These are phyloP conservation scores for Angomonas desouzai DNA, from an alignment of 208 protist species.

Conservation along the genomic window DNA sequence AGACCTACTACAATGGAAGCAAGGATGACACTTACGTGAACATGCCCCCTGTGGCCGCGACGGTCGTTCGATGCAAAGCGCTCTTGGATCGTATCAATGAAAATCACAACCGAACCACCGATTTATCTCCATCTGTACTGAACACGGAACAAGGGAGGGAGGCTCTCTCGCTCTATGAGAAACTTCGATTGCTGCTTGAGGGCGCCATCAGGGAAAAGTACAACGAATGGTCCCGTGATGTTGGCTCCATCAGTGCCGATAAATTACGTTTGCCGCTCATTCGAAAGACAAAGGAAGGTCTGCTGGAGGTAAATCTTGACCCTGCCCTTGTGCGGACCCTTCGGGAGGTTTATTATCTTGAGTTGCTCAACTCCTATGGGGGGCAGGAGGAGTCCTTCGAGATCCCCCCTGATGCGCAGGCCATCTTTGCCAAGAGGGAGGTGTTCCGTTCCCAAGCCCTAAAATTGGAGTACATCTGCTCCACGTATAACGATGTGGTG, in stretches of 20 bases:
- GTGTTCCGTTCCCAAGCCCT: conserved; percentile 89
- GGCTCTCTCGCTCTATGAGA: conserved; percentile 76
- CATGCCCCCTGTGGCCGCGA: conserved; percentile 90
- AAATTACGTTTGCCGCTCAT: conserved; percentile 95
- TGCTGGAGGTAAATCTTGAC: conserved; percentile 95
- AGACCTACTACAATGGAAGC: conserved; percentile 90
- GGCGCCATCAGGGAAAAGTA: conserved; percentile 81
- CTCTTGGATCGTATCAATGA: conserved; percentile 94
- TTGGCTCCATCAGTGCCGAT: conserved; percentile 85
- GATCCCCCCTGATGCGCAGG: conserved; percentile 77
- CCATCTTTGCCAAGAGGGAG: conserved; percentile 90
- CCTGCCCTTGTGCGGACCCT: conserved; percentile 93
- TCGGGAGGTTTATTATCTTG: conserved; percentile 95
- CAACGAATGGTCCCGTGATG: conserved; percentile 86
- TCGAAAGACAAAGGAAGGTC: conserved; percentile 40
- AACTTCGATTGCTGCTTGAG: conserved; percentile 57
- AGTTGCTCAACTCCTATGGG: conserved; percentile 91
- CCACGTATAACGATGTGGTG: conserved; percentile 94
- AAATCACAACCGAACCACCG: conserved; percentile 73
- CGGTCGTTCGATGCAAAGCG: conserved; percentile 89
- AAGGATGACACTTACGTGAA: conserved; percentile 80
- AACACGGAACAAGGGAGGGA: conserved; percentile 82
- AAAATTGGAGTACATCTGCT: conserved; percentile 91
- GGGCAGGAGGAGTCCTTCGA: conserved; percentile 54
- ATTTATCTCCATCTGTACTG: conserved; percentile 73